Evolutionary conservation across 306 rosid genomes (phyloP).

Genomic region (Medicago truncatula): DNA sequence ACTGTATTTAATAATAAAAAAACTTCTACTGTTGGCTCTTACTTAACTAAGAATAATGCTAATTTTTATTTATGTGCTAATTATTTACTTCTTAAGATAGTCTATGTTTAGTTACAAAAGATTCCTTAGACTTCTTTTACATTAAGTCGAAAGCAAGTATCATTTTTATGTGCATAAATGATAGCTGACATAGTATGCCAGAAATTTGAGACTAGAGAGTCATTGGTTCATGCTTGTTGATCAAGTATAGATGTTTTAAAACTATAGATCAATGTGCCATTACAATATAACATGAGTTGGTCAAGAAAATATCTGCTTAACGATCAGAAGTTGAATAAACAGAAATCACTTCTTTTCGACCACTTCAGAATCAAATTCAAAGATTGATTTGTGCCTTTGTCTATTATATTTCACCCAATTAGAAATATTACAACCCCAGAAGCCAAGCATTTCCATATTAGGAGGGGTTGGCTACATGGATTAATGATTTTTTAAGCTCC

Average conservation of each 20-base stretch:
- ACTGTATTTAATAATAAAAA: neutral
- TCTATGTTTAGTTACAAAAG: neutral
- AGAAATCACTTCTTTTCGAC: conserved; percentile 27
- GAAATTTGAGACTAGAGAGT: neutral
- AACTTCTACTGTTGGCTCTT: neutral
- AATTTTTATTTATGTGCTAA: conserved; percentile 1
- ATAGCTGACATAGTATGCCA: neutral
- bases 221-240: conserved; percentile 7
- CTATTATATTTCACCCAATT: neutral
- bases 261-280: neutral
- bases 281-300: neutral
- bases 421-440: neutral
- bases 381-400: neutral
- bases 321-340: neutral
- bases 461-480: conserved; percentile 10
- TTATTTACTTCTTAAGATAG: neutral
- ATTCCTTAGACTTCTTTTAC: conserved; percentile 1
- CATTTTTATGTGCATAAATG: neutral
- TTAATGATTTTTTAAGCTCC: conserved; percentile 1
- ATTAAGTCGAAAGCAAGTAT: neutral
- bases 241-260: neutral
- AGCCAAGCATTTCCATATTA: neutral
- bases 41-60: neutral
- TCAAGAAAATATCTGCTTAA: neutral
- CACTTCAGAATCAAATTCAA: neutral